Conservation (phyloP, 495 filamentous ascomycete genomes). For the Aspergillus olivimuriae region DNA sequence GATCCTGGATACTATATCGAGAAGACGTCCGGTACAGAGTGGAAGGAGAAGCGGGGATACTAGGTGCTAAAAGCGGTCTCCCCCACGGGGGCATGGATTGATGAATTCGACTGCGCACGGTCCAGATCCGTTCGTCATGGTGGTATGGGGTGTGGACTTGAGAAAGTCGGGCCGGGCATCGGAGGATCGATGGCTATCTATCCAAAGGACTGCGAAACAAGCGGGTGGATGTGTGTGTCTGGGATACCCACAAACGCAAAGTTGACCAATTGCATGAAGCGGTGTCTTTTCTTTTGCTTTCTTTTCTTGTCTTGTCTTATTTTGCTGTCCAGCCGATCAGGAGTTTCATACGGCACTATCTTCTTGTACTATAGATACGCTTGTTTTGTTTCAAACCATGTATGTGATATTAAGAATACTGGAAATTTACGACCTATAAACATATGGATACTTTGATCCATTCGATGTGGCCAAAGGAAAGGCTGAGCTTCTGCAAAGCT, state of each 20-base stretch:
- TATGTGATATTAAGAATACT: slow-evolving; percentile 9
- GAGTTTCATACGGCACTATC: not conserved
- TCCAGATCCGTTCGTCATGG: not conserved
- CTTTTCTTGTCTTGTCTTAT: slow-evolving; percentile 1
- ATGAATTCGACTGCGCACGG: not conserved
- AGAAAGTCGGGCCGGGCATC: not conserved
- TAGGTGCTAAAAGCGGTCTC: slow-evolving; percentile 9
- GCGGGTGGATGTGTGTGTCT: no score
- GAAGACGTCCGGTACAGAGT: slow-evolving; percentile 39
- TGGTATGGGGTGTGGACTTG: not conserved
- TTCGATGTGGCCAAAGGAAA: no score
- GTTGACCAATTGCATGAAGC: slow-evolving; percentile 38
- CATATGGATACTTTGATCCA: not conserved
- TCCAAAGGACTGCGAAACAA: no score
- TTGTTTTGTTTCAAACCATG: no score
- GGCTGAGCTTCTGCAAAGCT: no score
- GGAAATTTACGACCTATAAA: not conserved
- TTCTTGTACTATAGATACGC: slow-evolving; percentile 36
- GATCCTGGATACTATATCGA: slow-evolving; percentile 85
- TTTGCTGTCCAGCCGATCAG: not conserved
- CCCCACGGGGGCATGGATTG: not conserved
- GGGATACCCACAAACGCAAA: no score
- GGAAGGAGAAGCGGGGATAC: slow-evolving; percentile 13
- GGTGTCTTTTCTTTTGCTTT: slow-evolving; percentile 22
- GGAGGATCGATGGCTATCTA: no score